phyloP scores from a whole-genome alignment of 2,329 filamentous ascomycete genomes.

The Colletotrichum gigasporum region DNA sequence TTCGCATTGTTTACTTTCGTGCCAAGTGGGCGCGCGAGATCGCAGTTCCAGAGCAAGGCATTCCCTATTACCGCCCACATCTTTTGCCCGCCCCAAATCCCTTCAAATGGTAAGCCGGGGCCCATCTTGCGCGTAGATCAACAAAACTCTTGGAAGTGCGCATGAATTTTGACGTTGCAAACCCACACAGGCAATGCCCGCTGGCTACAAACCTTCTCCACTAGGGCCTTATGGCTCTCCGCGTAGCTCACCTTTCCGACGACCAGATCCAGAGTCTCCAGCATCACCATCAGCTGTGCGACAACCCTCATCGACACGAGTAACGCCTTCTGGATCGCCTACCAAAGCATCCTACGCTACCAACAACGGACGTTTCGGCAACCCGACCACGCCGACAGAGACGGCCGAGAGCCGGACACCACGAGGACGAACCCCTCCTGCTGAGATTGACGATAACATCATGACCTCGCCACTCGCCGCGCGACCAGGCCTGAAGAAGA shows the following conservation, averaged over 20 bases:
- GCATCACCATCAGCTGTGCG: slow-evolving; percentile 73
- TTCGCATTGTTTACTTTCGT: slow-evolving; percentile 31
- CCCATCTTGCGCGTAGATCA: slow-evolving; percentile 16
- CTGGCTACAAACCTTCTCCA: slow-evolving; percentile 75
- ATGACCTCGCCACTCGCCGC: slow-evolving; percentile 48
- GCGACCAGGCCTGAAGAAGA: slow-evolving; percentile 43
- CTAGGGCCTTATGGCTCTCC: slow-evolving; percentile 73
- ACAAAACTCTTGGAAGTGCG: slow-evolving; percentile 12
- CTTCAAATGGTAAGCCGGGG: slow-evolving; percentile 27
- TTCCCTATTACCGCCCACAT: slow-evolving; percentile 21
- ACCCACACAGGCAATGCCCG: slow-evolving; percentile 57
- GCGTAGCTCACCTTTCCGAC: slow-evolving; percentile 72
- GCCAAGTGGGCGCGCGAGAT: slow-evolving; percentile 24
- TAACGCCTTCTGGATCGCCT: slow-evolving; percentile 70
- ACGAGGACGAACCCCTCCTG: slow-evolving; percentile 37
- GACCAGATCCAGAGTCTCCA: slow-evolving; percentile 65
- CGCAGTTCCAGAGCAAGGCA: slow-evolving; percentile 27
- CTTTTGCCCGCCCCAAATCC: slow-evolving; percentile 4
- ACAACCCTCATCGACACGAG: slow-evolving; percentile 53
- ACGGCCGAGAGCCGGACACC: slow-evolving; percentile 50
- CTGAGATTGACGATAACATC: slow-evolving; percentile 42
- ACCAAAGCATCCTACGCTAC: slow-evolving; percentile 50
- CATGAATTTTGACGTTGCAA: slow-evolving; percentile 30
- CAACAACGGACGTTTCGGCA: slow-evolving; percentile 44
- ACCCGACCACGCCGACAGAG: slow-evolving; percentile 52